These are phyloP conservation scores for Neurospora sp. DNA, from an alignment of 495 filamentous ascomycete species.

Conservation along the genomic window DNA sequence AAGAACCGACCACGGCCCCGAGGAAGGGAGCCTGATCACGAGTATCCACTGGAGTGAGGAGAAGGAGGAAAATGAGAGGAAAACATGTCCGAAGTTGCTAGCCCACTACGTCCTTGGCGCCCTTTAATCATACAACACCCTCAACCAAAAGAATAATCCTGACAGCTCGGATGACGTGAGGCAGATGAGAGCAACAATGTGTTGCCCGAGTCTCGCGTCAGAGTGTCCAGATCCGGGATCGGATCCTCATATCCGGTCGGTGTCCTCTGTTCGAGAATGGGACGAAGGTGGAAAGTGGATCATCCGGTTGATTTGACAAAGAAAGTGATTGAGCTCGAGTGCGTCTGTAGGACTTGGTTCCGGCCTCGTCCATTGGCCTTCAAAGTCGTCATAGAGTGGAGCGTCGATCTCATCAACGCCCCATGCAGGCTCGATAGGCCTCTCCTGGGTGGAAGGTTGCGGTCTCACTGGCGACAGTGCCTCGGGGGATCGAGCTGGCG, in stretches of 20 bases:
- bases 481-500: not conserved
- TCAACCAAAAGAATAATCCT: not conserved
- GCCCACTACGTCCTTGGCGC: not conserved
- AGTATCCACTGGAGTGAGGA: not conserved
- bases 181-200: not conserved
- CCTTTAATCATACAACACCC: not conserved
- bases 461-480: not conserved
- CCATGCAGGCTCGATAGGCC: not conserved
- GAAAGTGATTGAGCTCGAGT: not conserved
- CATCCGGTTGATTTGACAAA: not conserved
- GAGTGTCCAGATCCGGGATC: not conserved
- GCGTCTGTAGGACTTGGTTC: not conserved
- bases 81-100: not conserved
- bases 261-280: not conserved
- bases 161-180: not conserved
- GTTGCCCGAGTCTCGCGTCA: not conserved
- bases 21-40: not conserved
- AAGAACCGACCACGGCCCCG: not conserved
- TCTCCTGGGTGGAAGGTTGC: not conserved
- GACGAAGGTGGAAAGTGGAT: not conserved
- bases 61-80: not conserved
- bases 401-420: not conserved
- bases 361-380: not conserved
- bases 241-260: not conserved
- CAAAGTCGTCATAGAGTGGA: not conserved